Percentiles rank a stretch among this genome's conserved stretches.
phyloP scores from a whole-genome alignment of 2,329 filamentous ascomycete genomes.

The Amphichorda felina region DNA sequence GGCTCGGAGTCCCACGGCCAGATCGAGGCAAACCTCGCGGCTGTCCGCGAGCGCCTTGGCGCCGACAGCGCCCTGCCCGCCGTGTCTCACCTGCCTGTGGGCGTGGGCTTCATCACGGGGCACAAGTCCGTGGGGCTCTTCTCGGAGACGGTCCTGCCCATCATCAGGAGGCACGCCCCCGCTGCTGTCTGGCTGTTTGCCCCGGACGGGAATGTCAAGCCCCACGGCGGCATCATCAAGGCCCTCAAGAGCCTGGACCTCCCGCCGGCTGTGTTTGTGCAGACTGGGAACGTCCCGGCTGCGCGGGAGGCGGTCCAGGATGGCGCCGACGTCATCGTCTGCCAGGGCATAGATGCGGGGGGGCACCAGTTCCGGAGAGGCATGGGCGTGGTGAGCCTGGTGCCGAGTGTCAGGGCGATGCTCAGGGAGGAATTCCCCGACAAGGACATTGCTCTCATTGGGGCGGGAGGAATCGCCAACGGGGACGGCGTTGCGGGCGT shows the following conservation, averaged over 20 bases:
- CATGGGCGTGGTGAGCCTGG: conserved; percentile 39
- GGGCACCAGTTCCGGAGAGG: conserved; percentile 47
- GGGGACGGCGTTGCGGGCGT: conserved; percentile 42
- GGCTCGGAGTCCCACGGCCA: conserved; percentile 17
- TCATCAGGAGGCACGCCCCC: conserved; percentile 40
- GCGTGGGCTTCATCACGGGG: conserved; percentile 44
- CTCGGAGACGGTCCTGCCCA: conserved; percentile 28
- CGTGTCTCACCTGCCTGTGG: conserved; percentile 41
- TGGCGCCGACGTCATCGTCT: conserved; percentile 45
- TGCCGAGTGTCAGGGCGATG: conserved; percentile 44
- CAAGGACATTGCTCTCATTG: conserved; percentile 30
- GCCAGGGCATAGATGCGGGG: conserved; percentile 53
- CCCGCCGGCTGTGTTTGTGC: conserved; percentile 41
- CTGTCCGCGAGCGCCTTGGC: conserved; percentile 16
- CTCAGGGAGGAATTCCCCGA: conserved; percentile 23
- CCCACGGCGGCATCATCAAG: conserved; percentile 22
- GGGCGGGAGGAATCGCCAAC: conserved; percentile 48
- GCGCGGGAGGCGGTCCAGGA: conserved; percentile 35
- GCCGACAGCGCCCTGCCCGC: conserved; percentile 9
- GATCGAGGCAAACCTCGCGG: conserved; percentile 18
- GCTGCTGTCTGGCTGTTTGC: conserved; percentile 59
- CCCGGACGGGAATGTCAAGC: conserved; percentile 29
- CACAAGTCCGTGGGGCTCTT: conserved; percentile 25
- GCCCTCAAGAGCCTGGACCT: conserved; percentile 15
- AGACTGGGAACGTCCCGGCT: conserved; percentile 47